A percentile compares a stretch with the other conserved stretches of the same genome.
phyloP scores from a whole-genome alignment of 2,329 filamentous ascomycete genomes.

The Dothiorella sarmentorum region DNA sequence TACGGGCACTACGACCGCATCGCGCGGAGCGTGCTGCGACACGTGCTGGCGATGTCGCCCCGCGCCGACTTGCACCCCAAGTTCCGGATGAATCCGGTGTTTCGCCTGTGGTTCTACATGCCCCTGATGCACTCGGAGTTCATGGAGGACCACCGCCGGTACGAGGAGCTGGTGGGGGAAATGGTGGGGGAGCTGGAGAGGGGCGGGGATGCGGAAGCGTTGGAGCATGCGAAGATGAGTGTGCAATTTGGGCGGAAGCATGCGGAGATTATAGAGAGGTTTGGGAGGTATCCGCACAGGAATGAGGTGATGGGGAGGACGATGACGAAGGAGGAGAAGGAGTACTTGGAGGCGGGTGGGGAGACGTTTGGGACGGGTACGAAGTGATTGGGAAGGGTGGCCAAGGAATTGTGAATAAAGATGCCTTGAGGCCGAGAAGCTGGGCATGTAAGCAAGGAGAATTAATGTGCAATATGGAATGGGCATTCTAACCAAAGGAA shows the following conservation, averaged over 20 bases:
- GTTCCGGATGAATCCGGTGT: constrained; percentile 32
- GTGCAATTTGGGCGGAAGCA: constrained; percentile 47
- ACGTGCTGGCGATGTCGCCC: constrained; percentile 32
- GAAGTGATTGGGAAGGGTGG: neutral
- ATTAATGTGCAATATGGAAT: too few species aligned
- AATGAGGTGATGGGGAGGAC: constrained; percentile 51
- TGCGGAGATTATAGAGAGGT: constrained; percentile 48
- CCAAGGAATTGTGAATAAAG: too few species aligned
- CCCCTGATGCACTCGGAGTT: constrained; percentile 60
- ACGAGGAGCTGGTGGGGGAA: constrained; percentile 31
- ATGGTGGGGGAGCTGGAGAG: constrained; percentile 34
- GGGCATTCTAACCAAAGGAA: too few species aligned
- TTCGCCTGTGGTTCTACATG: constrained; percentile 57
- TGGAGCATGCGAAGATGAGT: constrained; percentile 29
- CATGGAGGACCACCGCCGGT: constrained; percentile 43
- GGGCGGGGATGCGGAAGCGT: constrained; percentile 28
- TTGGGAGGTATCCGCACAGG: constrained; percentile 59
- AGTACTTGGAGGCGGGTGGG: constrained; percentile 47
- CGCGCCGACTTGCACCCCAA: constrained; percentile 31
- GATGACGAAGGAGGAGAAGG: constrained; percentile 48
- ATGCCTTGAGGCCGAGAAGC: too few species aligned
- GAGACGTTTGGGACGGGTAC: constrained; percentile 38
- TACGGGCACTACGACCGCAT: constrained; percentile 58
- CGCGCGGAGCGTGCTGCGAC: constrained; percentile 43
- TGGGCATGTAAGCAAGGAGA: too few species aligned